Conservation (phyloP, 306 rosid species). For the Corylus americana region DNA sequence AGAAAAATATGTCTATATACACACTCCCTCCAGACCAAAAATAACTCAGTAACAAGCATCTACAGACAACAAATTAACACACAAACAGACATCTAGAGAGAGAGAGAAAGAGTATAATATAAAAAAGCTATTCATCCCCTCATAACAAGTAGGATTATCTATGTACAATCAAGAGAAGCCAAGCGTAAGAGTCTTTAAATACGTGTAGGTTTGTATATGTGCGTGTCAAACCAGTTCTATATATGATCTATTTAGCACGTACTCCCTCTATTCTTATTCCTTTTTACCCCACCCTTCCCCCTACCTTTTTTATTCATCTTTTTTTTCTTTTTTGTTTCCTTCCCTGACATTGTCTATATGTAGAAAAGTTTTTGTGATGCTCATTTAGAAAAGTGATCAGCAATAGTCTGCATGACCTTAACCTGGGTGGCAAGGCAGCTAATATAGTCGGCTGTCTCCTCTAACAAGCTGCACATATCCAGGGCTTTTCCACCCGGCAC, state of each 20-base stretch:
- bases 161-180: not conserved
- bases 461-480: slow-evolving; percentile 40
- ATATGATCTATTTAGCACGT: not conserved
- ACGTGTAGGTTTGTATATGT: not conserved
- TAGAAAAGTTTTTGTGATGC: not conserved
- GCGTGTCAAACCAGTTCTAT: slow-evolving; percentile 2
- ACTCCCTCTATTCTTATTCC: not conserved
- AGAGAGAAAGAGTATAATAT: not conserved
- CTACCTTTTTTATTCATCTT: not conserved
- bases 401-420: slow-evolving; percentile 42
- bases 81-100: not conserved
- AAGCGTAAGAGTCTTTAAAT: not conserved
- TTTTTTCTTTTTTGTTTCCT: not conserved
- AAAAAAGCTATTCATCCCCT: not conserved
- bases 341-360: not conserved
- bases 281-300: not conserved
- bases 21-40: not conserved
- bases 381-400: slow-evolving; percentile 23
- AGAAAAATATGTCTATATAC: not conserved
- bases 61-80: not conserved
- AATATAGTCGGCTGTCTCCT: slow-evolving; percentile 47
- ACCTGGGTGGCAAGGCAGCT: slow-evolving; percentile 35
- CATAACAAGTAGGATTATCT: slow-evolving; percentile 8
- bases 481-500: slow-evolving; percentile 36
- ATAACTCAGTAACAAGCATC: not conserved